Percentiles rank a stretch among this genome's conserved stretches.
Evolutionary conservation across 2,329 filamentous ascomycete genomes (phyloP).

Genomic region (Tricladium varicosporioides): DNA sequence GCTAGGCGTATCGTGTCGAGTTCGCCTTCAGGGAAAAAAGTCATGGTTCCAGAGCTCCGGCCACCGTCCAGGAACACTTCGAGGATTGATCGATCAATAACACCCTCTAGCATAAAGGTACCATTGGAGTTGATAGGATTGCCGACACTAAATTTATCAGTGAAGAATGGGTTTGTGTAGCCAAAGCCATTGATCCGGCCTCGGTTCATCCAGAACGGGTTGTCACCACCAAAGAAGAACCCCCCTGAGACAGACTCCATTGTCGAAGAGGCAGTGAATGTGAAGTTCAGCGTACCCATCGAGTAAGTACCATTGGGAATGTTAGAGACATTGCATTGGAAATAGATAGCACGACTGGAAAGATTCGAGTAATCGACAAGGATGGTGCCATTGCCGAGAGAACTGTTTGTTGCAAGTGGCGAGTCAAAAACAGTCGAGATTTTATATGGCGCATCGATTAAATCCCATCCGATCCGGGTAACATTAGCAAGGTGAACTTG

Average conservation of each 20-base stretch:
- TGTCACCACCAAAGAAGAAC: conserved; percentile 47
- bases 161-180: conserved; percentile 51
- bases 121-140: conserved; percentile 24
- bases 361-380: conserved; percentile 50
- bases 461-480: conserved; percentile 48
- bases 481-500: conserved; percentile 52
- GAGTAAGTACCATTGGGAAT: conserved; percentile 29
- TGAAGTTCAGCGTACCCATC: conserved; percentile 46
- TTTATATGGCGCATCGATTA: conserved; percentile 51
- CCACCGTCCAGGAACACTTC: conserved; percentile 55
- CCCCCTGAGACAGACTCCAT: conserved; percentile 50
- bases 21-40: conserved; percentile 46
- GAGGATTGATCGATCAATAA: conserved; percentile 53
- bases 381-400: conserved; percentile 47
- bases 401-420: conserved; percentile 42
- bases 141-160: conserved; percentile 46
- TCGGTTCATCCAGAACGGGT: conserved; percentile 50
- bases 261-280: conserved; percentile 47
- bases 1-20: conserved; percentile 32
- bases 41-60: conserved; percentile 46
- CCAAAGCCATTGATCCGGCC: conserved; percentile 45
- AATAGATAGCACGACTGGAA: conserved; percentile 50
- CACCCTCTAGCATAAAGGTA: conserved; percentile 40
- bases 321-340: conserved; percentile 51
- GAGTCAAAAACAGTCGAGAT: conserved; percentile 45